Evolutionary conservation across 495 filamentous ascomycete genomes (phyloP), one percentile per base, ranked within the genome.

Genomic region (Talaromyces wortmannii): DNA sequence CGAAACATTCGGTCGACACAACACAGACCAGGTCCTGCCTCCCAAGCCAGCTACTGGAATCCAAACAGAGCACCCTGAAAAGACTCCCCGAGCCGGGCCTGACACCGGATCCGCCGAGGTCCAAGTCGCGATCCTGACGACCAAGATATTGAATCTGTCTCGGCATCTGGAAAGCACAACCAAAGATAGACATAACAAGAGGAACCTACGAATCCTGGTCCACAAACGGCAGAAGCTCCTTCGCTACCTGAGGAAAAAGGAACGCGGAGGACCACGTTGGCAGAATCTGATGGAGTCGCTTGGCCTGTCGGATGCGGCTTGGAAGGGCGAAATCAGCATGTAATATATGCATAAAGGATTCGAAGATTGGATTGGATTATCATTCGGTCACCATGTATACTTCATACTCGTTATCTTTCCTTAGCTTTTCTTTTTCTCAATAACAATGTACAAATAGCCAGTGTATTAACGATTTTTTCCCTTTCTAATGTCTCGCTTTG

Each of bases 41-140:
- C 79, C 83, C 3, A 84, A 83, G 33, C 72, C 76, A 42, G 63
- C 73, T 4, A 60, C 65, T 45, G 53, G 67, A 32, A 45, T 60
- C 48, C 63, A 59, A 12, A 57, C 67, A 6, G 57, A 55, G 13
- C 66, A 66, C 40, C 62, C 59, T 4, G 63, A 75, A 46, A 79
- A 80, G 65, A 86, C 81, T 0, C 82, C 83, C 15, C 85, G 94
- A 6, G 85, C 86, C 11, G 94, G 94, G 0, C 87, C 84, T 0
- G 94, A 99, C 68, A 97, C 91, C 8, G 94, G 94, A 3, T 92
- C 87, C 53, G 86, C 87, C 16, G 94, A 99, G 71, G 94, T 99
- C 46, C 94, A 99, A 76, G 90, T 92, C 59, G 92, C 91, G n/a
- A 94, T 99, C 59, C 71, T 99, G 66, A 99, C 94, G 7, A 81